Percentiles rank a stretch among this genome's conserved stretches.
phyloP scores from a whole-genome alignment of 371 early-diverging fungal genomes.

The Basidiobolus meristosporus region DNA sequence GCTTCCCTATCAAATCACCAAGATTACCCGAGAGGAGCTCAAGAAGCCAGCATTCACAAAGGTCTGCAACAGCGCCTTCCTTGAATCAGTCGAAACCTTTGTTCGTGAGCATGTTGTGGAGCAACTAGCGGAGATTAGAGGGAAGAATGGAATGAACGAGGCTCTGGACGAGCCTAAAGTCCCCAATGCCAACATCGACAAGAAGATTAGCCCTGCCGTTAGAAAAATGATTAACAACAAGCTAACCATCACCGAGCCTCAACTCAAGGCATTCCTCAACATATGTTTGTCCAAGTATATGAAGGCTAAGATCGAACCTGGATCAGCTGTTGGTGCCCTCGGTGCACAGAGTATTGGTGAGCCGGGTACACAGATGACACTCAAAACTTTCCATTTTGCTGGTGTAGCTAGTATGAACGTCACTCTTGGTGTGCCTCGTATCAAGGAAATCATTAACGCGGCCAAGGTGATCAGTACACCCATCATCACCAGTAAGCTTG shows the following conservation, averaged over 20 bases:
- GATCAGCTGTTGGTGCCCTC: conserved; percentile 85
- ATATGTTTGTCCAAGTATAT: conserved; percentile 69
- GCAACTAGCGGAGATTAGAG: conserved; percentile 15
- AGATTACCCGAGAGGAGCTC: conserved; percentile 27
- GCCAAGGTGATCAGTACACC: conserved; percentile 90
- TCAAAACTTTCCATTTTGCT: conserved; percentile 99
- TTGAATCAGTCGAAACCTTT: conserved; percentile 24
- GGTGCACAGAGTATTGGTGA: conserved; percentile 98
- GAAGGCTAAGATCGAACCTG: conserved; percentile 85
- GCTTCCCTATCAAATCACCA: conserved; percentile 51
- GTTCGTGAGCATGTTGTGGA: conserved; percentile 29
- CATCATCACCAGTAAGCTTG: conserved; percentile 70
- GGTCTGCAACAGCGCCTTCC: conserved; percentile 44
- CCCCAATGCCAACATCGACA: too few relatives aligned
- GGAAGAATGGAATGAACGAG: conserved; percentile 9
- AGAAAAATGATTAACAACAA: conserved; percentile 37
- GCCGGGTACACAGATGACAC: conserved; percentile 99
- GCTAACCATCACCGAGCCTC: conserved; percentile 47
- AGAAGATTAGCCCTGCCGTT: conserved; percentile 17
- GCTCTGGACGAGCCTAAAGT: too few relatives aligned
- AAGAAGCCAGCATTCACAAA: conserved; percentile 45
- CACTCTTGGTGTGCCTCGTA: conserved; percentile 98
- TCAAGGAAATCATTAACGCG: conserved; percentile 93
- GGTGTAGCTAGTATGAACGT: conserved; percentile 99
- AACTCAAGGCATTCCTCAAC: conserved; percentile 51